Evolutionary conservation across 768 basidiomycete genomes (phyloP), one percentile per base, ranked within the genome.

Genomic region (Suillus bovinus): DNA sequence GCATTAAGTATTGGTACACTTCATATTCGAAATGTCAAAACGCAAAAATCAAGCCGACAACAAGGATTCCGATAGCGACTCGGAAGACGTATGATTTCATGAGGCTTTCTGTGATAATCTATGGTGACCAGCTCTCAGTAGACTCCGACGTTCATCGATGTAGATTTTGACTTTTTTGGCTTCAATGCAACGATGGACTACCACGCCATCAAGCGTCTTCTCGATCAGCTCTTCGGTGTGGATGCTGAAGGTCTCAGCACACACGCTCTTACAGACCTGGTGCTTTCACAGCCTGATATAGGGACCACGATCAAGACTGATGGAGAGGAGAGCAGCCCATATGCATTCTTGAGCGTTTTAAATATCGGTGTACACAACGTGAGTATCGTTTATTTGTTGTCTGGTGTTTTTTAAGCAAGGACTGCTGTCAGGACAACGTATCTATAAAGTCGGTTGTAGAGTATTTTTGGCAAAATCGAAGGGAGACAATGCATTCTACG

Each of bases 261-360:
- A 1, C 83, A 89, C 59, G 87, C 88, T 6, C 82, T 99, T 4
- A 83, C 91, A 0, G 92, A 96, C 59, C 81, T 96, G 31, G 84
- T 98, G 17, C 75, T 96, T 17, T 77, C 82, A 1, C 90, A 93
- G 67, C 86, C 89, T 0, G 70, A 80, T 14, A 85, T 95, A 5
- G 96, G 96, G 20, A 92, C 91, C 38, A 94, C 92, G 0, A 87
- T 98, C 69, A 98, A 98, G 78, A 93, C 91, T 13, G 96, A 99
- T 14, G 72, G 75, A 31, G 70, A 69, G 10, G 72, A 68, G 5
- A 69, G 57, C 4, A 96, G 97, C 77, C 95, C 96, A 11, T 95
- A 89, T 70, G 94, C 94, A 3, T 78, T 96, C 49, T 75, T 98
- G 59, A 94, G 91, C 7, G 90, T 92, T 49, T 71, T 99, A 29